Conservation (phyloP, 2,329 filamentous ascomycete genomes). For the Aureobasidium sp. region DNA sequence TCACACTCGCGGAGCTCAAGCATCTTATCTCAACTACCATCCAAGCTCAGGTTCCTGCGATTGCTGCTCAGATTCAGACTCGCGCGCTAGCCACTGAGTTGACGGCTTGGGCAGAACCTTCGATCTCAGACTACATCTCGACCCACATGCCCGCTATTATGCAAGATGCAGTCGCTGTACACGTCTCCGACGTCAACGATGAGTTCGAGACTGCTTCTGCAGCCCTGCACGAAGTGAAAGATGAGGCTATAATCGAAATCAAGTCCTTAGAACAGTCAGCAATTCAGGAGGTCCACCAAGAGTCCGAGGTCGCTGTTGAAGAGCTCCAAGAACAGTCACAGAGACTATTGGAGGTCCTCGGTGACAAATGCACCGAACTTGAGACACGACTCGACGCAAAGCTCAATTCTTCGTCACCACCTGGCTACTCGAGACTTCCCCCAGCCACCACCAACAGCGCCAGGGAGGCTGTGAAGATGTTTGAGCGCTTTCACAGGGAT, state of each 20-base stretch:
- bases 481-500: neutral
- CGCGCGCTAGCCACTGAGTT: neutral
- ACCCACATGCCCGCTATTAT: neutral
- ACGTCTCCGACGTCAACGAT: neutral
- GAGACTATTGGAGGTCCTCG: neutral
- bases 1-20: neutral
- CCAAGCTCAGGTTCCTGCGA: neutral
- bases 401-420: neutral
- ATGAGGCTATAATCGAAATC: neutral
- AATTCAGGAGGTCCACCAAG: neutral
- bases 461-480: neutral
- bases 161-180: neutral
- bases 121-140: neutral
- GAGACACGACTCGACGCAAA: neutral
- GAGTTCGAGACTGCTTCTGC: neutral
- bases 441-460: neutral
- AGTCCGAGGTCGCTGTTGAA: neutral
- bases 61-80: neutral
- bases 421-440: neutral
- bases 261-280: neutral
- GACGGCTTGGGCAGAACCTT: neutral
- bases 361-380: neutral
- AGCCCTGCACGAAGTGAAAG: neutral
- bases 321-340: neutral
- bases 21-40: neutral